Evolutionary conservation across 345 rosid species (phyloP).

Genomic region (Zanthoxylum bungeanum): DNA sequence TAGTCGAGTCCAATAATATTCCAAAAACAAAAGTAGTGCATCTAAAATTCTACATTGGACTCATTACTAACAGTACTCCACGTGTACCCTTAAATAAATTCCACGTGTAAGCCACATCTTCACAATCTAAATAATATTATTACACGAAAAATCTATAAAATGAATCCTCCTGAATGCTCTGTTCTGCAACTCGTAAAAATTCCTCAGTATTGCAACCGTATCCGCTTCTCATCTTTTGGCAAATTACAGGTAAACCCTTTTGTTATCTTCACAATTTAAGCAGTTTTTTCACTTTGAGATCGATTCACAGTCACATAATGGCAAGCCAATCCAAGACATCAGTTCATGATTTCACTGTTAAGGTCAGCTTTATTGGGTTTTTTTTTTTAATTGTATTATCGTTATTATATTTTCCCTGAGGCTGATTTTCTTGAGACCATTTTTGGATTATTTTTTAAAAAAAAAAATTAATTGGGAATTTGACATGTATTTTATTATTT

Average conservation of each 20-base stretch:
- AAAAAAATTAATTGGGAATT: background rate
- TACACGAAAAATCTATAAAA: background rate
- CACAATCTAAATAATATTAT: background rate
- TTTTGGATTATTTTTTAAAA: too few species aligned
- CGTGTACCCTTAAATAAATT: background rate
- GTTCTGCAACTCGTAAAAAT: constrained; percentile 19
- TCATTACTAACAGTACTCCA: background rate
- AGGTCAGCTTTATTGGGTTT: constrained; percentile 35
- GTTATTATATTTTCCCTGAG: background rate
- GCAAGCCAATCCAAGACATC: constrained; percentile 58
- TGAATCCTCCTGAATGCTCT: constrained; percentile 24
- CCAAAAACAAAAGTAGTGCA: too few species aligned
- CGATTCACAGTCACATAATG: constrained; percentile 50
- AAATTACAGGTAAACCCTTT: constrained; percentile 21
- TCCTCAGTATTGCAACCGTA: background rate
- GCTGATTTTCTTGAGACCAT: background rate
- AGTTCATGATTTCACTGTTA: constrained; percentile 76
- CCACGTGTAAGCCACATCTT: background rate
- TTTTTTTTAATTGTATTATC: background rate
- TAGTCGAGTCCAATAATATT: too few species aligned
- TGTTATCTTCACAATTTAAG: constrained; percentile 11
- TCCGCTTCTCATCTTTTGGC: constrained; percentile 23
- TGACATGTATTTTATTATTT: background rate
- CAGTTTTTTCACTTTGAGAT: constrained; percentile 29
- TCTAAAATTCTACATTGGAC: background rate